These are phyloP conservation scores for Paraleonurus japonicus DNA, from an alignment of 257 asterid genomes.

Conservation along the genomic window DNA sequence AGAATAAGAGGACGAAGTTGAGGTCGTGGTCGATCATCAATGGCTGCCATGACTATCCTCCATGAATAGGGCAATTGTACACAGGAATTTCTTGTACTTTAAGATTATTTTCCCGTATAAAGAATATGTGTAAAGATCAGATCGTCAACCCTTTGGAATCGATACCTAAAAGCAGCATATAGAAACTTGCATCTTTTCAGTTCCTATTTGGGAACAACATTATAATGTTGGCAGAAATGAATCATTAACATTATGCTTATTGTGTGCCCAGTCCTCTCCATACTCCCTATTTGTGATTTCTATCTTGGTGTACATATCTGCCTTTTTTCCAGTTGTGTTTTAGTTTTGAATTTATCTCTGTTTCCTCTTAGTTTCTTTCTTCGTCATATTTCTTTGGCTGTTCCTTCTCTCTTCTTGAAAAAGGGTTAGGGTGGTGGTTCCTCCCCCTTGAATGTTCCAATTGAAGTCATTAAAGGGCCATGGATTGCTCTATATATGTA, in stretches of 20 bases:
- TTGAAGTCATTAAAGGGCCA: background rate
- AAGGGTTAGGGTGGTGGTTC: no score
- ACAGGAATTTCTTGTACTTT: slow-evolving; percentile 35
- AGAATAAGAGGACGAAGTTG: slow-evolving; percentile 15
- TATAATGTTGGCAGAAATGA: slow-evolving; percentile 12
- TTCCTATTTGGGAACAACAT: background rate
- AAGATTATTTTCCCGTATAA: slow-evolving; percentile 26
- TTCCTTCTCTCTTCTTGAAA: no score
- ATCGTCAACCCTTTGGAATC: slow-evolving; percentile 16
- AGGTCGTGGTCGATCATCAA: slow-evolving; percentile 2
- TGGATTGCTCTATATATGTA: background rate
- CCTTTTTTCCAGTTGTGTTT: background rate
- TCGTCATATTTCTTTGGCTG: background rate
- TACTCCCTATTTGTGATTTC: background rate
- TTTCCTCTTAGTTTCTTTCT: background rate
- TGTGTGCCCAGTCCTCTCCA: background rate
- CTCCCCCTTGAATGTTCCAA: no score
- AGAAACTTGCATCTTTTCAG: slow-evolving; percentile 6
- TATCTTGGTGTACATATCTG: background rate
- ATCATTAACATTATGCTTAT: background rate
- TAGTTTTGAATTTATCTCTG: background rate
- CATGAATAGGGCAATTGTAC: slow-evolving; percentile 32
- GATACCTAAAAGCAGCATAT: background rate
- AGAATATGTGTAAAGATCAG: slow-evolving; percentile 41
- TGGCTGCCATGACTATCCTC: slow-evolving; percentile 22